Percentiles rank a stretch among this genome's conserved stretches.
Conservation (phyloP, 1,284 basidiomycete species). For the Ustilago nuda region DNA sequence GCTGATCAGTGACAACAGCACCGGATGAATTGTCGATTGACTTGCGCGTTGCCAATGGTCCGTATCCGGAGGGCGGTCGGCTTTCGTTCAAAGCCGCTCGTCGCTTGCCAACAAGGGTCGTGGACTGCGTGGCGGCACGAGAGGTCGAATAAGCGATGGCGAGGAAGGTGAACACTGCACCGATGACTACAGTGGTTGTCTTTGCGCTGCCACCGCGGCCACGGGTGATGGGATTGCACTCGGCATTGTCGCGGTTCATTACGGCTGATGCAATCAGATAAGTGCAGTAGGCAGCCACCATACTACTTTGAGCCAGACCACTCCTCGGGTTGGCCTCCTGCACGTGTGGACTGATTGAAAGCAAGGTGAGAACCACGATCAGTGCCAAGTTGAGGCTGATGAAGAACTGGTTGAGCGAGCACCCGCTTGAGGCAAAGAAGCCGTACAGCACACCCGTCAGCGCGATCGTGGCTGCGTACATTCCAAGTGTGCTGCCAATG, state of each 20-base stretch:
- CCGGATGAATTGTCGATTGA: constrained; percentile 64
- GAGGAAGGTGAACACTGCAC: constrained; percentile 94
- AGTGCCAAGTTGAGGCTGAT: constrained; percentile 92
- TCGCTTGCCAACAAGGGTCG: constrained; percentile 84
- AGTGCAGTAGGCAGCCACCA: constrained; percentile 97
- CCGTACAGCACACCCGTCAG: constrained; percentile 88
- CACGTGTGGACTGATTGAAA: constrained; percentile 85
- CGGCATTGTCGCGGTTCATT: constrained; percentile 84
- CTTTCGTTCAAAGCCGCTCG: constrained; percentile 72
- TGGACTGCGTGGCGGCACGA: constrained; percentile 92
- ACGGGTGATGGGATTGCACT: constrained; percentile 87
- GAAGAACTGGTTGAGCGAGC: constrained; percentile 92
- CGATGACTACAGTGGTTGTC: constrained; percentile 88
- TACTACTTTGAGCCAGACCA: constrained; percentile 92
- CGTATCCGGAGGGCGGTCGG: constrained; percentile 65
- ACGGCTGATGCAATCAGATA: constrained; percentile 95
- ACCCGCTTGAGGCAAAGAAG: constrained; percentile 89
- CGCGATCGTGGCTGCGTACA: constrained; percentile 85
- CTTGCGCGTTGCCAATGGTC: constrained; percentile 57
- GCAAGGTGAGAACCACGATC: constrained; percentile 81
- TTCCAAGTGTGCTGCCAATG: constrained; percentile 88
- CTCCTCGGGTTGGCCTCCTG: constrained; percentile 95
- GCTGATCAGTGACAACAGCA: constrained; percentile 82
- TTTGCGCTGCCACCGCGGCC: constrained; percentile 77
- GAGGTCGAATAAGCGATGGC: constrained; percentile 98